phyloP scores from a whole-genome alignment of 371 early-diverging fungal species.

The Circinella umbellata region DNA sequence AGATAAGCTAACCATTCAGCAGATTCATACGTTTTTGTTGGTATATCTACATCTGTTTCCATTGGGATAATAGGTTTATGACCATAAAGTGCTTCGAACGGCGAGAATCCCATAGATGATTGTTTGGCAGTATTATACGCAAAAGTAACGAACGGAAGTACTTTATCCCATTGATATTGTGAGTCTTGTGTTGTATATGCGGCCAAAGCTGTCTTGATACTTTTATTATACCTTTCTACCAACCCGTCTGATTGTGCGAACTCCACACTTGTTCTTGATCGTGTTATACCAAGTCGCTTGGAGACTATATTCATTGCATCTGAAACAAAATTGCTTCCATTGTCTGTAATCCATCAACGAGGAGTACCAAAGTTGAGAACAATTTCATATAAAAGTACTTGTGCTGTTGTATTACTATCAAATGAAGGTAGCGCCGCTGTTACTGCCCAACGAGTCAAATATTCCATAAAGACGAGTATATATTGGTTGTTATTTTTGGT shows the following conservation, averaged over 20 bases:
- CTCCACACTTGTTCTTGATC: conserved; percentile 19
- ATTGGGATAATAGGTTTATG: conserved; percentile 6
- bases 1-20: conserved; percentile 18
- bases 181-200: neutral
- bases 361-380: conserved; percentile 4
- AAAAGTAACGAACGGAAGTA: conserved; percentile 22
- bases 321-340: conserved; percentile 17
- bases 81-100: conserved; percentile 25
- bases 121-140: conserved; percentile 25
- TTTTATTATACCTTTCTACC: conserved; percentile 26
- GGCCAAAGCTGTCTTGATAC: conserved; percentile 21
- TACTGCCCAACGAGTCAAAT: conserved; percentile 23
- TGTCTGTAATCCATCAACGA: conserved; percentile 17
- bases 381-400: neutral
- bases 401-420: neutral
- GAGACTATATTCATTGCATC: conserved; percentile 20
- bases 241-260: conserved; percentile 26
- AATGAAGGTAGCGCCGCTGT: conserved; percentile 15
- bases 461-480: conserved; percentile 26
- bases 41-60: neutral
- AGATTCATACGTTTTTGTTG: neutral
- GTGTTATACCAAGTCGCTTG: conserved; percentile 12
- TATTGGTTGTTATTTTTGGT: conserved; percentile 18
- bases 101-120: conserved; percentile 17
- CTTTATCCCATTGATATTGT: conserved; percentile 14